These are phyloP conservation scores for Aquilaria sinensis DNA, from an alignment of 345 rosid species.

Conservation along the genomic window DNA sequence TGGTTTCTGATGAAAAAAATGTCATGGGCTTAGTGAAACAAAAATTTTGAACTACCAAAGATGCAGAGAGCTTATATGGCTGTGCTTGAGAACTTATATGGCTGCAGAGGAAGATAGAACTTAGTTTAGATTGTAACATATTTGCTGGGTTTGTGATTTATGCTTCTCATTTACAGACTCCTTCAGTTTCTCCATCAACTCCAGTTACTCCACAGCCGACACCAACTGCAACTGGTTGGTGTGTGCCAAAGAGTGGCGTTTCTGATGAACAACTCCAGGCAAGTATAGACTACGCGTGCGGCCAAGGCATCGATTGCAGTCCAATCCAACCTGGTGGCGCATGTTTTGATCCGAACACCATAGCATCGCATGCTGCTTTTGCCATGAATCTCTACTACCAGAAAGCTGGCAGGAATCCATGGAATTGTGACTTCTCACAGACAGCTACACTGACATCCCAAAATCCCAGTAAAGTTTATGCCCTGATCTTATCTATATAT, in stretches of 20 bases:
- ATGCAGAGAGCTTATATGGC: background rate
- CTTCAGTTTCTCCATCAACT: conserved; percentile 21
- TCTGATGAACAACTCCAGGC: conserved; percentile 57
- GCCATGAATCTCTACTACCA: conserved; percentile 86
- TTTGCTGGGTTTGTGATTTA: background rate
- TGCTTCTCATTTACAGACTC: conserved; percentile 19
- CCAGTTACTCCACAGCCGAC: conserved; percentile 41
- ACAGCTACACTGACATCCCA: conserved; percentile 47
- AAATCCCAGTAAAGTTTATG: conserved; percentile 31
- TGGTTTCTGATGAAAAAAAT: too few relatives aligned
- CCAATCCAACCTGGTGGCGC: conserved; percentile 62
- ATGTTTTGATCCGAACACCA: conserved; percentile 69
- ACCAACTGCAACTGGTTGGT: conserved; percentile 47
- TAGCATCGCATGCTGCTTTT: conserved; percentile 61
- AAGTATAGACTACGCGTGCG: conserved; percentile 69
- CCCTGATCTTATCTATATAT: background rate
- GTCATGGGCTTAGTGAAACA: too few relatives aligned
- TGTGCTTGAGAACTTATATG: too few relatives aligned
- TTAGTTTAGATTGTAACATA: background rate
- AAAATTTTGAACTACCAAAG: too few relatives aligned
- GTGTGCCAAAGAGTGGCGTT: conserved; percentile 51
- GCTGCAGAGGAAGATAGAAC: too few relatives aligned
- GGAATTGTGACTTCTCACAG: conserved; percentile 70
- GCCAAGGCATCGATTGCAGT: conserved; percentile 54
- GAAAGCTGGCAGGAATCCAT: conserved; percentile 34